These are phyloP conservation scores for Xenosphaeropsis pyriputrescens DNA, from an alignment of 2,329 filamentous ascomycete genomes.

Conservation along the genomic window DNA sequence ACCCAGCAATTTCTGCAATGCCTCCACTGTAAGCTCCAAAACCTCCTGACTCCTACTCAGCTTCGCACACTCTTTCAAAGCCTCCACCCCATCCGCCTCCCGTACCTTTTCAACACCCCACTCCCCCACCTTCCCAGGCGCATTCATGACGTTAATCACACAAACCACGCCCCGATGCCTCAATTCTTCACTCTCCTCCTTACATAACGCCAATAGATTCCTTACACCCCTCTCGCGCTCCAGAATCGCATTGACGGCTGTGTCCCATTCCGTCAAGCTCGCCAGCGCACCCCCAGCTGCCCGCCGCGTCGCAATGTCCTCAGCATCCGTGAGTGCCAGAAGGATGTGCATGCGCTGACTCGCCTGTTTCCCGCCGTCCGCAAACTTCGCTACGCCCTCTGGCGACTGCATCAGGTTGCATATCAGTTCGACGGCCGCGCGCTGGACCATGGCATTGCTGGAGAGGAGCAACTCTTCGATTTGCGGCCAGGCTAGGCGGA, in stretches of 20 bases:
- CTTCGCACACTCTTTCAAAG: conserved; percentile 55
- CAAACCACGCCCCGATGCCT: conserved; percentile 62
- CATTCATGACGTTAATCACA: conserved; percentile 55
- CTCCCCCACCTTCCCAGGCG: conserved; percentile 49
- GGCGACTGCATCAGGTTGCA: conserved; percentile 74
- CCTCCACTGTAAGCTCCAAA: conserved; percentile 55
- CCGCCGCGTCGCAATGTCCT: conserved; percentile 63
- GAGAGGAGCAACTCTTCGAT: conserved; percentile 76
- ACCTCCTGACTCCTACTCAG: conserved; percentile 55
- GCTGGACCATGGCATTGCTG: conserved; percentile 59
- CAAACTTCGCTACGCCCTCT: conserved; percentile 53
- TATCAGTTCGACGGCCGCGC: conserved; percentile 75
- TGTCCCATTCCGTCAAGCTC: conserved; percentile 66
- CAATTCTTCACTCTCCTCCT: conserved; percentile 55
- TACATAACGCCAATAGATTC: conserved; percentile 68
- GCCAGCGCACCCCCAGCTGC: conserved; percentile 84
- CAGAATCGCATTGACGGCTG: conserved; percentile 56
- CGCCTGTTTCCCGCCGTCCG: conserved; percentile 50
- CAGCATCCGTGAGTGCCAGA: conserved; percentile 74
- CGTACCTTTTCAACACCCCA: conserved; percentile 45
- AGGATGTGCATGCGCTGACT: conserved; percentile 68
- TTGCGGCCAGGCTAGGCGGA: conserved; percentile 57
- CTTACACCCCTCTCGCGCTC: conserved; percentile 57
- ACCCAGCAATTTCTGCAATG: conserved; percentile 38
- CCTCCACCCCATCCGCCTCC: conserved; percentile 47